phyloP scores from a whole-genome alignment of 139 green algal genomes.

The Yamagishiella unicocca region DNA sequence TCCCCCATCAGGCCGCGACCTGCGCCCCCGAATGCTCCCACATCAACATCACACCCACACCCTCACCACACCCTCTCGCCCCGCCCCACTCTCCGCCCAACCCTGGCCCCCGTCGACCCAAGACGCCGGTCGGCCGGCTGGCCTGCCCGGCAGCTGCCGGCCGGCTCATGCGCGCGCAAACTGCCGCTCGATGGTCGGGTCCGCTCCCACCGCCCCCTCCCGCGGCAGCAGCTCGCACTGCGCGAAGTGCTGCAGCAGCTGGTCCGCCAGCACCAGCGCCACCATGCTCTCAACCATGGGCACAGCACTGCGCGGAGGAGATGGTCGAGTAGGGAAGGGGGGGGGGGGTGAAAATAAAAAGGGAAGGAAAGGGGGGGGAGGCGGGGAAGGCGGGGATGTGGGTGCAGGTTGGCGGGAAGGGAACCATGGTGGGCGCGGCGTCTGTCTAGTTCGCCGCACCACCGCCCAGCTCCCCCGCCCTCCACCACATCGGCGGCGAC shows the following conservation, averaged over 20 bases:
- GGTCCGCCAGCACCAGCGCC: constrained; percentile 95
- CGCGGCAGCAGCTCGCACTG: constrained; percentile 94
- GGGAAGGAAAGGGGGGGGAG: background rate
- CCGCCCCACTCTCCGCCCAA: no score
- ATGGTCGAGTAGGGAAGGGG: background rate
- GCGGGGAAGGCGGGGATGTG: background rate
- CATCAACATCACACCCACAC: no score
- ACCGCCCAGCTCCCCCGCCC: no score
- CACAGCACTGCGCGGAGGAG: constrained; percentile 77
- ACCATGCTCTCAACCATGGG: constrained; percentile 99
- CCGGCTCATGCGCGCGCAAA: constrained; percentile 10
- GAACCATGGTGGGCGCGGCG: no score
- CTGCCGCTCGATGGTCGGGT: background rate
- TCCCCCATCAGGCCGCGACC: no score
- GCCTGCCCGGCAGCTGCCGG: no score
- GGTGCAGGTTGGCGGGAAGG: background rate
- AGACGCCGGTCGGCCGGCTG: no score
- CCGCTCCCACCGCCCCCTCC: constrained; percentile 52
- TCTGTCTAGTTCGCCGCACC: no score
- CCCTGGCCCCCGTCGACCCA: no score
- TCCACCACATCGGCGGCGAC: no score
- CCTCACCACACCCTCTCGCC: no score
- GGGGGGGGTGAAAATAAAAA: background rate
- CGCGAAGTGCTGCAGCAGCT: constrained; percentile 83
- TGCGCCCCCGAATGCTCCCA: no score